These are phyloP conservation scores for Backusella tuberculispora DNA, from an alignment of 192 early-diverging fungal species.

Conservation along the genomic window DNA sequence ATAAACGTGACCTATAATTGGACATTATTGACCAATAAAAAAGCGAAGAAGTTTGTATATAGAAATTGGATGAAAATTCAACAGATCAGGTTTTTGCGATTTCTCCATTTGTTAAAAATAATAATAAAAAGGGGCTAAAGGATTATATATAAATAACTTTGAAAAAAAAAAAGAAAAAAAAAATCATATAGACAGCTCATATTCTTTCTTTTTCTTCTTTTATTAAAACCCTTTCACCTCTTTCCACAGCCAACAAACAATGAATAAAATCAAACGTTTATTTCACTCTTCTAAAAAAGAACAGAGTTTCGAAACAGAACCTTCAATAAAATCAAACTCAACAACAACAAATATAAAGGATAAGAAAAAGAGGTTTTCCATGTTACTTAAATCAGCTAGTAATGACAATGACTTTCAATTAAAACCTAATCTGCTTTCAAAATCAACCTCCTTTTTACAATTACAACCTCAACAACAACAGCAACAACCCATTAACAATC, in stretches of 20 bases:
- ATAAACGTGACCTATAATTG: no score
- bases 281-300: neutral
- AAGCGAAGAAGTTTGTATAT: no score
- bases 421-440: conserved; percentile 10
- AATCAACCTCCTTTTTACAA: conserved; percentile 19
- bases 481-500: neutral
- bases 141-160: no score
- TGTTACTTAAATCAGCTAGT: neutral
- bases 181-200: neutral
- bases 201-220: neutral
- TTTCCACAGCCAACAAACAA: neutral
- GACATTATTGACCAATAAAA: no score
- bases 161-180: no score
- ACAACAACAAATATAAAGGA: neutral
- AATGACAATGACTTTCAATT: neutral
- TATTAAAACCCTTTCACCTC: neutral
- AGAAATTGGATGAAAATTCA: no score
- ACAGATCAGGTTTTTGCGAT: no score
- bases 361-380: conserved; percentile 20
- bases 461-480: neutral
- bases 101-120: no score
- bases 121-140: no score
- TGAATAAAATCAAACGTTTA: conserved; percentile 11
- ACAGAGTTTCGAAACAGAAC: neutral
- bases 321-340: neutral